phyloP scores from a whole-genome alignment of 371 early-diverging fungal species.

The Sporodiniella umbellata region DNA sequence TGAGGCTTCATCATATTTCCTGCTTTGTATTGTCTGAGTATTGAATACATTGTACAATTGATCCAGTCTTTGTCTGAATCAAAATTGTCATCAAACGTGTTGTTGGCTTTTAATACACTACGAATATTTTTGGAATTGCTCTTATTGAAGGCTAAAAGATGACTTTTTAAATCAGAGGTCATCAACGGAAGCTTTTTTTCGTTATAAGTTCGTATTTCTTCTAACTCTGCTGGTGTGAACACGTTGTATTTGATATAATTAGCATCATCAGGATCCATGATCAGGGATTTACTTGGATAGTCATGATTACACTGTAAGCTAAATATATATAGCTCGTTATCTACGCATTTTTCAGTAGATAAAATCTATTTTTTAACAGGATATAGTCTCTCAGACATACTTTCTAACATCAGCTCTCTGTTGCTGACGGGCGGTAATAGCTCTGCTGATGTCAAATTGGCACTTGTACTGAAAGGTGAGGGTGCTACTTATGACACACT shows the following conservation, averaged over 20 bases:
- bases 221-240: slow-evolving; percentile 16
- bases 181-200: slow-evolving; percentile 4
- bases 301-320: slow-evolving; percentile 10
- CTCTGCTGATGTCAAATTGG: no score
- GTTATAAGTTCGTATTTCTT: slow-evolving; percentile 9
- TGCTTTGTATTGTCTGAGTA: slow-evolving; percentile 14
- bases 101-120: slow-evolving; percentile 7
- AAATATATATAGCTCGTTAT: slow-evolving; percentile 13
- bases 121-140: slow-evolving; percentile 2
- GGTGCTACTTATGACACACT: no score
- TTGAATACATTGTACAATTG: slow-evolving; percentile 1
- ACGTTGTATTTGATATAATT: slow-evolving; percentile 7
- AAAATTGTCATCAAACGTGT: slow-evolving; percentile 5
- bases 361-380: slow-evolving; percentile 10
- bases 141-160: neutral
- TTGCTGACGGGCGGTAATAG: no score
- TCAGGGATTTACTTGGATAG: slow-evolving; percentile 8
- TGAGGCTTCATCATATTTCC: slow-evolving; percentile 14
- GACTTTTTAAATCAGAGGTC: slow-evolving; percentile 1
- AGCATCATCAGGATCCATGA: slow-evolving; percentile 6
- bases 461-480: no score
- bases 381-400: no score
- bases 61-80: slow-evolving; percentile 8
- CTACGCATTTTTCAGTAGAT: slow-evolving; percentile 7
- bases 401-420: no score